phyloP scores from a whole-genome alignment of 441 rosid genomes.

The Brassica balearica region DNA sequence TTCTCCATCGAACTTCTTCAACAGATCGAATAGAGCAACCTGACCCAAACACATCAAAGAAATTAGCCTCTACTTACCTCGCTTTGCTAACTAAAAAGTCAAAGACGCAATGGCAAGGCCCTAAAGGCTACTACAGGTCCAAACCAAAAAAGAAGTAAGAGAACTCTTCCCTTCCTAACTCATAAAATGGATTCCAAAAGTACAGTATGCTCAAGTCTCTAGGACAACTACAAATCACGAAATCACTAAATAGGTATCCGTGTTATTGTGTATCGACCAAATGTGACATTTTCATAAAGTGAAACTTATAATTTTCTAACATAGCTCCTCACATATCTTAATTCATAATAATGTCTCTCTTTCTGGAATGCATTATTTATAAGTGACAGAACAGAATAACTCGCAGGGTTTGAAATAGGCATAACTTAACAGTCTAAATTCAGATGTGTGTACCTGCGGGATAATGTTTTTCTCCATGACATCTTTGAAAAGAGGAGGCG shows the following conservation, averaged over 20 bases:
- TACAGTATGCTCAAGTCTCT: neutral
- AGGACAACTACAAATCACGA: slow-evolving; percentile 7
- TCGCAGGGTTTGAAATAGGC: slow-evolving; percentile 9
- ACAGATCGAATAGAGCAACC: slow-evolving; percentile 86
- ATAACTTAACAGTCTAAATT: slow-evolving; percentile 2
- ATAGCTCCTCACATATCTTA: neutral
- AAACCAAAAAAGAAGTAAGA: neutral
- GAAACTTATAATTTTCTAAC: neutral
- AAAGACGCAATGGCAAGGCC: slow-evolving; percentile 8
- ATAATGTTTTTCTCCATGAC: slow-evolving; percentile 98
- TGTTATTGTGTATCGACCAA: neutral
- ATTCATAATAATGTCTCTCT: neutral
- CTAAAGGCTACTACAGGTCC: neutral
- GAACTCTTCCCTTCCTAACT: slow-evolving; percentile 12
- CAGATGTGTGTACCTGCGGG: slow-evolving; percentile 71
- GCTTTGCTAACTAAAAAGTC: neutral
- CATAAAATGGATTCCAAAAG: neutral
- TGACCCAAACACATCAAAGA: slow-evolving; percentile 35
- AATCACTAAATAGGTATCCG: neutral
- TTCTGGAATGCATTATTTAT: slow-evolving; percentile 12
- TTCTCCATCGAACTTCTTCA: slow-evolving; percentile 97
- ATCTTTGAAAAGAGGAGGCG: slow-evolving; percentile 94
- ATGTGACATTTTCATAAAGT: neutral
- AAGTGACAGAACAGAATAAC: neutral
- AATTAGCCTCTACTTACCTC: slow-evolving; percentile 20